phyloP scores from a whole-genome alignment of 768 basidiomycete species.

The Podaxis sp. region DNA sequence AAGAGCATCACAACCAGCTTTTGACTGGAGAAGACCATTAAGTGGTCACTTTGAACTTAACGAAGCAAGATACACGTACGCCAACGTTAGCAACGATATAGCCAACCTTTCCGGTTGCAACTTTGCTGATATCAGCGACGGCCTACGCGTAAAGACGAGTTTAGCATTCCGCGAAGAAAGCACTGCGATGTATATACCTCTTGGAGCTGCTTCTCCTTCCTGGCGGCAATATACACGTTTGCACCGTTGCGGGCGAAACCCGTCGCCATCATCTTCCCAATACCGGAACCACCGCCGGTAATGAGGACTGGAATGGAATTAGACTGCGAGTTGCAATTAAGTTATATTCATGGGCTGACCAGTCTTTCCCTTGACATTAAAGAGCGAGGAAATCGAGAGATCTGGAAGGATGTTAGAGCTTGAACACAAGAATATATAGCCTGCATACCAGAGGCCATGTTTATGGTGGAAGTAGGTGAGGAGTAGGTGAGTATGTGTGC shows the following conservation, averaged over 20 bases:
- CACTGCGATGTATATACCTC: conserved; percentile 41
- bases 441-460: conserved; percentile 23
- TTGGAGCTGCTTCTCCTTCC: conserved; percentile 78
- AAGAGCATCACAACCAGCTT: conserved; percentile 77
- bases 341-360: conserved; percentile 17
- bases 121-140: conserved; percentile 58
- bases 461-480: background rate
- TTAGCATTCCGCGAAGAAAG: background rate
- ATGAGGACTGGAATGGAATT: conserved; percentile 53
- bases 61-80: conserved; percentile 42
- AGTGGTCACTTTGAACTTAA: background rate
- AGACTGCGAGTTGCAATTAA: background rate
- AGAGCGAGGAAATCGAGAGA: conserved; percentile 53
- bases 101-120: conserved; percentile 58
- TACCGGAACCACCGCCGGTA: conserved; percentile 82
- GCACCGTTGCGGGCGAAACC: conserved; percentile 85
- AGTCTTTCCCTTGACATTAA: conserved; percentile 26
- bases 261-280: conserved; percentile 82
- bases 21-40: conserved; percentile 45
- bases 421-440: conserved; percentile 6
- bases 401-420: conserved; percentile 32
- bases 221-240: conserved; percentile 86
- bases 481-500: background rate
- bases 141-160: conserved; percentile 32
- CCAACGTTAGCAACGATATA: conserved; percentile 76